Conservation (phyloP, 306 rosid species). For the Vachellia pachyceras region DNA sequence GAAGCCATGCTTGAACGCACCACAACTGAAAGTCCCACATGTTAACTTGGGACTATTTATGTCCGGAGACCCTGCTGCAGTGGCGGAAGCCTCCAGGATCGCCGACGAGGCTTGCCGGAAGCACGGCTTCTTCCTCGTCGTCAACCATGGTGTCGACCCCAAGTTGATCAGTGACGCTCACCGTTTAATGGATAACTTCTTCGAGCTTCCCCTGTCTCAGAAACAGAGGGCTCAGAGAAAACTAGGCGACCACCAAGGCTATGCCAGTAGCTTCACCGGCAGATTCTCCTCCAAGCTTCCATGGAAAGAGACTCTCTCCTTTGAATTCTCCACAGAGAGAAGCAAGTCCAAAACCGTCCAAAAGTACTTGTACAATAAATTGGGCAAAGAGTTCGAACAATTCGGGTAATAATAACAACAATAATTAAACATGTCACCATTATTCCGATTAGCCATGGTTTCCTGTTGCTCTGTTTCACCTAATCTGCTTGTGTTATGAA, state of each 20-base stretch:
- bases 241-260: conserved; percentile 87
- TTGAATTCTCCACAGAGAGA: conserved; percentile 55
- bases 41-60: conserved; percentile 69
- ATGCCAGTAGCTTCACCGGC: conserved; percentile 94
- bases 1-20: conserved; percentile 57
- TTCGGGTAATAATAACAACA: conserved; percentile 58
- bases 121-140: conserved; percentile 88
- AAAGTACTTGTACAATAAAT: conserved; percentile 51
- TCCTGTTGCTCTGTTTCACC: no score
- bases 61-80: conserved; percentile 58
- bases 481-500: no score
- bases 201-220: conserved; percentile 65
- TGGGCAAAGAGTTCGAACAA: conserved; percentile 67
- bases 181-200: conserved; percentile 67
- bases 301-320: conserved; percentile 92
- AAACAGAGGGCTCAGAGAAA: conserved; percentile 88
- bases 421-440: background rate
- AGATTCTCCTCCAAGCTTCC: conserved; percentile 91
- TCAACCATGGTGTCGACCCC: conserved; percentile 74
- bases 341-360: conserved; percentile 45
- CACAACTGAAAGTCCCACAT: conserved; percentile 71
- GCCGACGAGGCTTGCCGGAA: conserved; percentile 77
- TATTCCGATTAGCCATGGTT: no score
- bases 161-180: conserved; percentile 68
- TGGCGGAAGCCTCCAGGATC: conserved; percentile 54